Evolutionary conservation across 2,329 filamentous ascomycete species (phyloP), one percentile per base, ranked within the genome.

Genomic region (Stemphylium beticola): DNA sequence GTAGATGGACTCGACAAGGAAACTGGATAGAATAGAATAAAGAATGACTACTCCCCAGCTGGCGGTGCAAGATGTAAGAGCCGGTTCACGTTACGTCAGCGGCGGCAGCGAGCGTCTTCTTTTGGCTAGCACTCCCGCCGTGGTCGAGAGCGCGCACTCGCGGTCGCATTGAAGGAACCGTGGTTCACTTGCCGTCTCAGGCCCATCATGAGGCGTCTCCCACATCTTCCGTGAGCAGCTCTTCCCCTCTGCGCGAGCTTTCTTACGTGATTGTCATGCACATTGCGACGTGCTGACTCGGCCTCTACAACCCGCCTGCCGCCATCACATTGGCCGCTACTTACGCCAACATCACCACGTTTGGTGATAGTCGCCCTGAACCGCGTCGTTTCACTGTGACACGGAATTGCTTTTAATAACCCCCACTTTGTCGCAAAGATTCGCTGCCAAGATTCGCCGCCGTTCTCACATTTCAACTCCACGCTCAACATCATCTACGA

Each of bases 61-160:
- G 4, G 42, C 10, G 6, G 12, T 36, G 42, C 12, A 14, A 24
- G 42, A 22, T 18, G 20, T 4, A 4, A 8, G 31, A 20, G n/a
- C n/a, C n/a, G n/a, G n/a, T n/a, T n/a, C n/a, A 11, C 29, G 18
- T 57, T 57, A 57, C 45, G 55, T 57, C 55, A 55, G 55, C 55
- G 12, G 14, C 20, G n/a, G 18, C 18, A 22, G 20, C 18, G 4
- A n/a, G 31, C 14, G 31, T 32, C 37, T 47, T 40, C 14, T 55
- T 52, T 26, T 47, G 48, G 53, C 37, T 51, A 55, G 53, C 42
- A 38, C 32, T 53, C 33, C 43, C 49, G 43, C 15, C 49, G 43
- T 14, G 33, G 43, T 40, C 37, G 17, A 41, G 39, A 36, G 53
- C 26, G 44, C 49, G 49, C 40, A 32, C 41, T 32, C 26, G 33